Evolutionary conservation across 148 eudicot species (phyloP).

Genomic region (Polygonum aviculare): DNA sequence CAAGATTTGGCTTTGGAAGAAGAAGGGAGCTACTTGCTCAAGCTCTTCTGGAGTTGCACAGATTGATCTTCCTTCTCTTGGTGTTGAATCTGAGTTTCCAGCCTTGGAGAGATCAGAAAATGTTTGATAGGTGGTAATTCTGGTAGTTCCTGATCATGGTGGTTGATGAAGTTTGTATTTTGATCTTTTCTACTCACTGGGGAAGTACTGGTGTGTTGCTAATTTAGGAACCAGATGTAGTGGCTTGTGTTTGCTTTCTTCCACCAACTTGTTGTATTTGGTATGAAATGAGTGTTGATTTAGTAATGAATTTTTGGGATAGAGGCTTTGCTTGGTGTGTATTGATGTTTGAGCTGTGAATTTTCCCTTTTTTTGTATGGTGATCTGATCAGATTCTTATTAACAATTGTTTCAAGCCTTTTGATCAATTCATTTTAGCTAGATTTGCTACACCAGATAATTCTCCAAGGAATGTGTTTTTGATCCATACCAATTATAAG

Average conservation of each 20-base stretch:
- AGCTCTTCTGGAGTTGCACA: conserved; percentile 19
- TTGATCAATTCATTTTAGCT: not conserved
- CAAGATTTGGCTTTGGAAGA: conserved; percentile 37
- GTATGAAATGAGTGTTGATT: not conserved
- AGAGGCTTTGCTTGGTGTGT: not conserved
- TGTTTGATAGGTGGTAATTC: not conserved
- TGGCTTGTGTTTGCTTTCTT: not conserved
- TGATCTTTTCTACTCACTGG: not conserved
- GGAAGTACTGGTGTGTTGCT: not conserved
- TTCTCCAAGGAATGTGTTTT: not conserved
- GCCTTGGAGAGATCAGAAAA: conserved; percentile 11
- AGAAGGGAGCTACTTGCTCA: conserved; percentile 17
- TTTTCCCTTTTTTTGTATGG: not conserved
- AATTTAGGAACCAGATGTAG: not conserved
- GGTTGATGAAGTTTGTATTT: not conserved
- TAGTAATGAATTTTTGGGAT: conserved; percentile 2
- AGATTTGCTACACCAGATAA: not conserved
- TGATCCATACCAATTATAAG: not conserved
- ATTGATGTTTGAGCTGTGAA: not conserved
- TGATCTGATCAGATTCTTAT: not conserved
- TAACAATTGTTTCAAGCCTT: not conserved
- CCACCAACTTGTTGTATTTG: not conserved
- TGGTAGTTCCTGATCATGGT: not conserved
- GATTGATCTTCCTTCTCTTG: conserved; percentile 14
- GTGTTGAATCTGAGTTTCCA: conserved; percentile 4